phyloP scores from a whole-genome alignment of 2,329 filamentous ascomycete genomes.

The Penicillium sp. region DNA sequence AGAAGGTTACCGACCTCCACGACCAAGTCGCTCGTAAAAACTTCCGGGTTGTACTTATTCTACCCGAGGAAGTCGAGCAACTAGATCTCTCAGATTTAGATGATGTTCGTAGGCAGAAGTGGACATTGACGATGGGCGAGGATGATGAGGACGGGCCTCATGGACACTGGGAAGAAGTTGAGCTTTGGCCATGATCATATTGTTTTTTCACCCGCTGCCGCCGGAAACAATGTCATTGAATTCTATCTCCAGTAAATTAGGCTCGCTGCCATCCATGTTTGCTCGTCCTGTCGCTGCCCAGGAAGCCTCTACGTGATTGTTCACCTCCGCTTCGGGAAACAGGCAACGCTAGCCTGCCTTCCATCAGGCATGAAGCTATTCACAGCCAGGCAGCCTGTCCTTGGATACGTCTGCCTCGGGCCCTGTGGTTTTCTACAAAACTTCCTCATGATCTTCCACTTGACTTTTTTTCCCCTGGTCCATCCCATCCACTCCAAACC shows the following conservation, averaged over 20 bases:
- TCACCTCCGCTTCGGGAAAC: not conserved
- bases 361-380: not conserved
- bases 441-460: not conserved
- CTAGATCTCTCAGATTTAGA: conserved; percentile 71
- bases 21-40: conserved; percentile 72
- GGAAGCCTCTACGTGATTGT: not conserved
- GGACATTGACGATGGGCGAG: conserved; percentile 52
- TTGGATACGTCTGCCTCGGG: not conserved
- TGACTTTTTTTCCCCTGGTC: not conserved
- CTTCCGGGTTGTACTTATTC: conserved; percentile 86
- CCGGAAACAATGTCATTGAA: not conserved
- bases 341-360: not conserved
- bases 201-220: not conserved
- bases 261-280: not conserved
- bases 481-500: not conserved
- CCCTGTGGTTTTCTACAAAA: not conserved
- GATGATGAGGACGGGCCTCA: conserved; percentile 42
- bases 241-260: not conserved
- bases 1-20: conserved; percentile 70
- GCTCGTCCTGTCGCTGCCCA: not conserved
- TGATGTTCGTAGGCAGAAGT: conserved; percentile 66
- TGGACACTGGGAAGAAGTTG: conserved; percentile 67
- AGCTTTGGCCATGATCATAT: conserved; percentile 64
- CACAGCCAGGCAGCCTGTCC: not conserved
- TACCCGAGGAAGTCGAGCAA: conserved; percentile 75